phyloP scores from a whole-genome alignment of 306 rosid species.

The Fragaria vesca region DNA sequence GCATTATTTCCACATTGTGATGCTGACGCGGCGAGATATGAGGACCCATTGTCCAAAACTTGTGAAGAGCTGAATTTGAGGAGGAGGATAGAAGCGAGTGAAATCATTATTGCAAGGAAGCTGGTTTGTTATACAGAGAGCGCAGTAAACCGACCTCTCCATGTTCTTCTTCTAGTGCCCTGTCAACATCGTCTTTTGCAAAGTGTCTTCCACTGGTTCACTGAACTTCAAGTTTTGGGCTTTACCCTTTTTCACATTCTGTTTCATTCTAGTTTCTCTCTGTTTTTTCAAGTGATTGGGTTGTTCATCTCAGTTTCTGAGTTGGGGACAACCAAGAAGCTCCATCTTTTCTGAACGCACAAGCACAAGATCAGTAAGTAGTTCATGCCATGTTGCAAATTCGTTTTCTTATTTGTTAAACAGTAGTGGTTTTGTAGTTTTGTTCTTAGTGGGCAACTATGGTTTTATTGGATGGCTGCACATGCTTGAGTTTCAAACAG shows the following conservation, averaged over 20 bases:
- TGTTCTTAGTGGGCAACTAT: not conserved
- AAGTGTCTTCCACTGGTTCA: constrained; percentile 6
- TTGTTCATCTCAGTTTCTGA: not conserved
- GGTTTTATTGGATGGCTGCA: constrained; percentile 6
- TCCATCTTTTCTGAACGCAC: not conserved
- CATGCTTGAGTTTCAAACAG: constrained; percentile 11
- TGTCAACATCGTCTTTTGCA: not conserved
- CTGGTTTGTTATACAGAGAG: not conserved
- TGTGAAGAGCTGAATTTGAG: not conserved
- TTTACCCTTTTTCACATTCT: not conserved
- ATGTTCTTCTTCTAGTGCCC: not conserved
- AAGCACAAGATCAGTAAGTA: constrained; percentile 4
- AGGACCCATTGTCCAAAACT: not conserved
- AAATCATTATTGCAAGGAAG: not conserved
- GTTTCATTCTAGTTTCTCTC: not conserved
- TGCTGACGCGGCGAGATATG: not conserved
- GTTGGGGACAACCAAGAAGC: not conserved
- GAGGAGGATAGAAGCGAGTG: not conserved
- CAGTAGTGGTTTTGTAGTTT: not conserved
- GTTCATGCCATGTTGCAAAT: not conserved
- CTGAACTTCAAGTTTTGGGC: not conserved
- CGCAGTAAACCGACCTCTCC: not conserved
- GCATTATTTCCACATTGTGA: not conserved
- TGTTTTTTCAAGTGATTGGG: not conserved
- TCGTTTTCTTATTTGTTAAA: not conserved